phyloP scores from a whole-genome alignment of 495 filamentous ascomycete species.

The Rhypophila decipiens region DNA sequence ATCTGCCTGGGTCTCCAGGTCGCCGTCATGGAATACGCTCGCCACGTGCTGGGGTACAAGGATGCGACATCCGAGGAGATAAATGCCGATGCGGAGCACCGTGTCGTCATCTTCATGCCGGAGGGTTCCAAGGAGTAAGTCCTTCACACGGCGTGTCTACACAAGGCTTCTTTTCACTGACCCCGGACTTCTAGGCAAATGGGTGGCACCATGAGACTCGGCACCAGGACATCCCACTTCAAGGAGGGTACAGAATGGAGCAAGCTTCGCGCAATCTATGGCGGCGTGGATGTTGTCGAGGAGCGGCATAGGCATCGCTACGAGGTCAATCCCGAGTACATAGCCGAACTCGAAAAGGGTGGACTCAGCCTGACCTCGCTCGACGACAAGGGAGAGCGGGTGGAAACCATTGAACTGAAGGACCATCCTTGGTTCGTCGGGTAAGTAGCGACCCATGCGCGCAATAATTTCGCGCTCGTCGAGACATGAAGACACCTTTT shows the following conservation, averaged over 20 bases:
- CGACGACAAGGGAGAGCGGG: constrained; percentile 74
- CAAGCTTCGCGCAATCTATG: constrained; percentile 70
- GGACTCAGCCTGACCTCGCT: constrained; percentile 68
- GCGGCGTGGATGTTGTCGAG: constrained; percentile 41
- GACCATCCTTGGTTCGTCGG: constrained; percentile 88
- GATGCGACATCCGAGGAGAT: constrained; percentile 65
- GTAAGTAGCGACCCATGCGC: constrained; percentile 1
- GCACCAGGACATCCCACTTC: constrained; percentile 67
- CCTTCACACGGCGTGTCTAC: no score
- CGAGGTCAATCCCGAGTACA: constrained; percentile 65
- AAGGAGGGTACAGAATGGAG: constrained; percentile 75
- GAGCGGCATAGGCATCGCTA: constrained; percentile 72
- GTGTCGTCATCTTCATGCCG: constrained; percentile 84
- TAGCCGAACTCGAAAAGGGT: constrained; percentile 49
- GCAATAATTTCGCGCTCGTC: no score
- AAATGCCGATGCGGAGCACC: constrained; percentile 46
- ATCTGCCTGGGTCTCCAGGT: constrained; percentile 95
- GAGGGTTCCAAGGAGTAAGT: constrained; percentile 40
- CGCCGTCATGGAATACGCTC: constrained; percentile 85
- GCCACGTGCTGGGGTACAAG: constrained; percentile 57
- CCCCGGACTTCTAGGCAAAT: no score
- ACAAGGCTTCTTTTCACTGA: no score
- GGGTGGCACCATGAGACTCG: constrained; percentile 92
- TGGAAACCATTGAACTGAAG: constrained; percentile 86
- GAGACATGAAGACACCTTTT: no score